phyloP scores from a whole-genome alignment of 768 basidiomycete genomes.

The Neoboletus subvelutipes region DNA sequence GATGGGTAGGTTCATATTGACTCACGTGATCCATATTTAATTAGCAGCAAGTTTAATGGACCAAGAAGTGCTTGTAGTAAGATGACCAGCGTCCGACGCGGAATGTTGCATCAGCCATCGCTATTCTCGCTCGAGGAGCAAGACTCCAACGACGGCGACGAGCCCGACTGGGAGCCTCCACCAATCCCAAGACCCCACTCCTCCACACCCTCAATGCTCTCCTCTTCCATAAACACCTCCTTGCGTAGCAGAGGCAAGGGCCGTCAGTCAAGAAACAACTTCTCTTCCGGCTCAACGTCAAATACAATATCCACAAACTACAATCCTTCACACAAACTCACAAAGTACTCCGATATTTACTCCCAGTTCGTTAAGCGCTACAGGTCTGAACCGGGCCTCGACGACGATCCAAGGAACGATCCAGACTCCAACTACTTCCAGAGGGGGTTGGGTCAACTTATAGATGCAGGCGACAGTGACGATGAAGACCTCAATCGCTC shows the following conservation, averaged over 20 bases:
- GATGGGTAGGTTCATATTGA: neutral
- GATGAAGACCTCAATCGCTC: constrained; percentile 62
- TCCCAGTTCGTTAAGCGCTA: constrained; percentile 79
- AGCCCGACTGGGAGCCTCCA: constrained; percentile 45
- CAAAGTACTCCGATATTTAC: constrained; percentile 63
- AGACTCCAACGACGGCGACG: constrained; percentile 46
- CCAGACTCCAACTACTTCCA: constrained; percentile 85
- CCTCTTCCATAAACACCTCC: constrained; percentile 31
- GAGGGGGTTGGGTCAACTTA: constrained; percentile 63
- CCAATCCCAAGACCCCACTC: constrained; percentile 29
- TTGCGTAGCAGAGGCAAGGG: constrained; percentile 34
- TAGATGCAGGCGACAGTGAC: constrained; percentile 71
- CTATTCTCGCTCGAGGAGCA: constrained; percentile 65
- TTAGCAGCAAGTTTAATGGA: neutral
- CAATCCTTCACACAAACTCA: constrained; percentile 29
- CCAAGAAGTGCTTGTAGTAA: neutral
- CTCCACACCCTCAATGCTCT: constrained; percentile 22
- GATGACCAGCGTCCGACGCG: constrained; percentile 28
- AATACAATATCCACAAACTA: constrained; percentile 31
- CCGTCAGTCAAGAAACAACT: constrained; percentile 30
- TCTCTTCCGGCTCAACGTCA: constrained; percentile 29
- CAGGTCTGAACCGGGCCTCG: constrained; percentile 58
- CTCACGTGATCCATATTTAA: constrained; percentile 11
- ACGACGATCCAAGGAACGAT: constrained; percentile 72
- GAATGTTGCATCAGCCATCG: constrained; percentile 54